phyloP scores from a whole-genome alignment of 1,139 yeast genomes.

The Hanseniaspora gamundiae region DNA sequence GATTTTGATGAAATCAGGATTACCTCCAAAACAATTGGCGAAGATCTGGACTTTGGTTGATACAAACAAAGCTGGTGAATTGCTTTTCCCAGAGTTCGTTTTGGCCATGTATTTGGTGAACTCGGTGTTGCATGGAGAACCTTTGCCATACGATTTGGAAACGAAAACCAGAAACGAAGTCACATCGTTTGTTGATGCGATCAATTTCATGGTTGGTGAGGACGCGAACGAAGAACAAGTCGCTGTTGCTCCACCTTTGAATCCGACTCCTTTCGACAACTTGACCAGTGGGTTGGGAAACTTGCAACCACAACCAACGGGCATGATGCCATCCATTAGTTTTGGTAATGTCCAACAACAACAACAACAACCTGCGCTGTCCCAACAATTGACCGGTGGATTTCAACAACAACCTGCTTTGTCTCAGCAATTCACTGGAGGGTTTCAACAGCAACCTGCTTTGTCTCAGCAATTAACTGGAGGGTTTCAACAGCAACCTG shows the following conservation, averaged over 20 bases:
- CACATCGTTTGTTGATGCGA: conserved; percentile 74
- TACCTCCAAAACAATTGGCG: conserved; percentile 65
- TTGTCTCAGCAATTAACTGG: conserved; percentile 23
- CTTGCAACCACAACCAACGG: conserved; percentile 29
- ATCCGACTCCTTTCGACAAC: conserved; percentile 25
- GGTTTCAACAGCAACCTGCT: conserved; percentile 12
- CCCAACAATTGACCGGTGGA: conserved; percentile 22
- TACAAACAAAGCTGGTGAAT: conserved; percentile 71
- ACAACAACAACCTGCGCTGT: conserved; percentile 12
- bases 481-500: conserved; percentile 9
- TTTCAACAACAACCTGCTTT: conserved; percentile 14
- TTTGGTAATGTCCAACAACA: conserved; percentile 15
- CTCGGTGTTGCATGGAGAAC: conserved; percentile 61
- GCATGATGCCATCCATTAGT: conserved; percentile 17
- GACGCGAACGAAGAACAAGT: conserved; percentile 25
- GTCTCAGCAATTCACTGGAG: conserved; percentile 22
- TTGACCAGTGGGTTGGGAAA: conserved; percentile 15
- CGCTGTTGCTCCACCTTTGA: conserved; percentile 16
- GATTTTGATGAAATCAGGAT: conserved; percentile 68
- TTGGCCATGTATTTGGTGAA: conserved; percentile 84
- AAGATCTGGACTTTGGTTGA: conserved; percentile 88
- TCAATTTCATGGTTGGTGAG: conserved; percentile 68
- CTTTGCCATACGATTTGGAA: conserved; percentile 64
- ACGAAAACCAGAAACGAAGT: conserved; percentile 72
- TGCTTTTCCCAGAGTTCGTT: conserved; percentile 90